Evolutionary conservation across 2,329 filamentous ascomycete genomes (phyloP).

Genomic region (Phialophora expanda): DNA sequence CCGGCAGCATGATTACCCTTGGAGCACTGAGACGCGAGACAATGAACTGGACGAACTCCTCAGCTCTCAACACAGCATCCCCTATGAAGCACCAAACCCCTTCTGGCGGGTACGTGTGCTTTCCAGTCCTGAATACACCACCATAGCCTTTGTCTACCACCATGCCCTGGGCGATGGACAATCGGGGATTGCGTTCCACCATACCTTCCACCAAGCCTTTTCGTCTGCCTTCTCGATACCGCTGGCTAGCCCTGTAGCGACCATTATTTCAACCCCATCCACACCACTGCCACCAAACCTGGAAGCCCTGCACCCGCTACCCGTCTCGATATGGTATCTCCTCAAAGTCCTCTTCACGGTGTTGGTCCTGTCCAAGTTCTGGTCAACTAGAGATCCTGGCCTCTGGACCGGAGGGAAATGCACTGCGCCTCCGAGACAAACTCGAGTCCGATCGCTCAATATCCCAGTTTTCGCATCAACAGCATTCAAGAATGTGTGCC

Average conservation of each 20-base stretch:
- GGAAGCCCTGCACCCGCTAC: constrained; percentile 21
- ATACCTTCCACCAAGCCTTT: constrained; percentile 54
- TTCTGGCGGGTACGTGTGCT: constrained; percentile 55
- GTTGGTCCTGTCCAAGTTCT: constrained; percentile 19
- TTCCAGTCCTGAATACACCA: constrained; percentile 45
- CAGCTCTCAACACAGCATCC: constrained; percentile 49
- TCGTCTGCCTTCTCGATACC: constrained; percentile 44
- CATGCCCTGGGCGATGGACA: constrained; percentile 56
- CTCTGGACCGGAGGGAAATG: constrained; percentile 47
- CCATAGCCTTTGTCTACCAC: constrained; percentile 54
- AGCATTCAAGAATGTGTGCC: constrained; percentile 44
- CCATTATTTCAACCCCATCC: constrained; percentile 39
- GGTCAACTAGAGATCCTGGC: constrained; percentile 39
- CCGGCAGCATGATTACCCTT: constrained; percentile 31
- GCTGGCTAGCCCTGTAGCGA: constrained; percentile 29
- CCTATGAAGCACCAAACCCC: constrained; percentile 46
- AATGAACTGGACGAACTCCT: constrained; percentile 51
- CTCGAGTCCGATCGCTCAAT: constrained; percentile 11
- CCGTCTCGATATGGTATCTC: constrained; percentile 14
- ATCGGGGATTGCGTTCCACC: constrained; percentile 55
- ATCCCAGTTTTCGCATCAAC: constrained; percentile 43
- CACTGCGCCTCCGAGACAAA: constrained; percentile 41
- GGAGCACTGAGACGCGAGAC: constrained; percentile 42
- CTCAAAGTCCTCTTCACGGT: constrained; percentile 49
- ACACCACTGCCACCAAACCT: constrained; percentile 46